These are phyloP conservation scores for Drechmeria coniospora DNA, from an alignment of 2,329 filamentous ascomycete genomes.

Conservation along the genomic window DNA sequence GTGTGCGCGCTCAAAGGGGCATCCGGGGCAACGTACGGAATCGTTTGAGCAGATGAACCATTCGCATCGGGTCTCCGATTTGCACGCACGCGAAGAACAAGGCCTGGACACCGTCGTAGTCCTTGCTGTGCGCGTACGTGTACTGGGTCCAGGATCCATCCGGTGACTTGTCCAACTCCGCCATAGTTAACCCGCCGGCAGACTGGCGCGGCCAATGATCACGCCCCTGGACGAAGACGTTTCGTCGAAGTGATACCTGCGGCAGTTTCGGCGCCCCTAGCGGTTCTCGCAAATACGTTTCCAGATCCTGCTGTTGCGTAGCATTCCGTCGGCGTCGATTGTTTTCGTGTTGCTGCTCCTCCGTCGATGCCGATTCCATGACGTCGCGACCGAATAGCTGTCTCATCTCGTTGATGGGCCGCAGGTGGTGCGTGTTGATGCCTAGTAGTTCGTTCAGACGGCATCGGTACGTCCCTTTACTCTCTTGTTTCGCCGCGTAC, in stretches of 20 bases:
- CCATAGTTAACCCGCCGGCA: conserved; percentile 74
- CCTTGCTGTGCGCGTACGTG: conserved; percentile 56
- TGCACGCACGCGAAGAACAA: conserved; percentile 70
- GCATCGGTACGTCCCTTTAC: too few relatives aligned
- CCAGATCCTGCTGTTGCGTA: conserved; percentile 38
- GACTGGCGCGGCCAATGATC: conserved; percentile 73
- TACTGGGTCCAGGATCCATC: conserved; percentile 52
- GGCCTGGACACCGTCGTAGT: conserved; percentile 60
- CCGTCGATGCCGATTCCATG: conserved; percentile 37
- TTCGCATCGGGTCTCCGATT: conserved; percentile 65
- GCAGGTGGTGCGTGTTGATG: conserved; percentile 55
- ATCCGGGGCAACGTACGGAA: conserved; percentile 18
- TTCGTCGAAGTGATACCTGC: conserved; percentile 57
- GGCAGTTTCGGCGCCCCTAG: conserved; percentile 46
- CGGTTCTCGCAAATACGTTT: conserved; percentile 37
- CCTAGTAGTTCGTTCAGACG: conserved; percentile 27
- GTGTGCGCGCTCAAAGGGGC: conserved; percentile 17
- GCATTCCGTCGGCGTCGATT: conserved; percentile 13
- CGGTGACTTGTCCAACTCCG: conserved; percentile 26
- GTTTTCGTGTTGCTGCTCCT: conserved; percentile 29
- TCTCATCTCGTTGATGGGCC: conserved; percentile 83
- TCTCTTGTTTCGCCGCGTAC: too few relatives aligned
- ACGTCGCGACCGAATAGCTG: conserved; percentile 39
- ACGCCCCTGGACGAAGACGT: conserved; percentile 74
- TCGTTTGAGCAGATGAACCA: conserved; percentile 53